Conservation (phyloP, 495 filamentous ascomycete genomes). For the Penicillium fimorum region DNA sequence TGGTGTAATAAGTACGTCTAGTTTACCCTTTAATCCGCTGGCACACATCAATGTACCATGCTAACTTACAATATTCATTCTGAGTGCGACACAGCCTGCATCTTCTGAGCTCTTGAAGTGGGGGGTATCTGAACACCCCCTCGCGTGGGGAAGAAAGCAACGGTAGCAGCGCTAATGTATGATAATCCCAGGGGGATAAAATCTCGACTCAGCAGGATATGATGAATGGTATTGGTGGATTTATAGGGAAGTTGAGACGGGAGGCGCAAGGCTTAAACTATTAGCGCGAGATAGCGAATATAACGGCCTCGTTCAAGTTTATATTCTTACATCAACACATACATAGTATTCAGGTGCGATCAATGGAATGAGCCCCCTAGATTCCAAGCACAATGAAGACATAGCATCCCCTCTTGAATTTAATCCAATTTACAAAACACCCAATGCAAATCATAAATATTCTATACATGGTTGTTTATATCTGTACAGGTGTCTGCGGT, state of each 20-base stretch:
- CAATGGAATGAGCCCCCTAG: no score
- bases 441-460: neutral
- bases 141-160: slow-evolving; percentile 24
- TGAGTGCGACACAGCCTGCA: neutral
- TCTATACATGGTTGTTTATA: neutral
- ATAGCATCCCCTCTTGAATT: neutral
- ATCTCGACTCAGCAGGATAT: slow-evolving; percentile 12
- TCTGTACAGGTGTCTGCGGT: neutral
- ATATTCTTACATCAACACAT: no score
- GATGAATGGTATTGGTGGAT: slow-evolving; percentile 27
- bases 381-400: no score
- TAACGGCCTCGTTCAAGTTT: no score
- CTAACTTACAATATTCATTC: neutral
- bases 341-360: no score
- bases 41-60: neutral
- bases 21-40: neutral
- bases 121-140: neutral
- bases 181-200: slow-evolving; percentile 3
- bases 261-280: slow-evolving; percentile 2
- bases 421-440: no score
- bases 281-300: neutral
- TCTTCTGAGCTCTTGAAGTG: neutral
- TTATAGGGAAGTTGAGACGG: slow-evolving; percentile 14
- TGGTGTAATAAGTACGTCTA: neutral
- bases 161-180: slow-evolving; percentile 22